Evolutionary conservation across 2,329 filamentous ascomycete species (phyloP).

Genomic region (Cordyceps fumosorosea): DNA sequence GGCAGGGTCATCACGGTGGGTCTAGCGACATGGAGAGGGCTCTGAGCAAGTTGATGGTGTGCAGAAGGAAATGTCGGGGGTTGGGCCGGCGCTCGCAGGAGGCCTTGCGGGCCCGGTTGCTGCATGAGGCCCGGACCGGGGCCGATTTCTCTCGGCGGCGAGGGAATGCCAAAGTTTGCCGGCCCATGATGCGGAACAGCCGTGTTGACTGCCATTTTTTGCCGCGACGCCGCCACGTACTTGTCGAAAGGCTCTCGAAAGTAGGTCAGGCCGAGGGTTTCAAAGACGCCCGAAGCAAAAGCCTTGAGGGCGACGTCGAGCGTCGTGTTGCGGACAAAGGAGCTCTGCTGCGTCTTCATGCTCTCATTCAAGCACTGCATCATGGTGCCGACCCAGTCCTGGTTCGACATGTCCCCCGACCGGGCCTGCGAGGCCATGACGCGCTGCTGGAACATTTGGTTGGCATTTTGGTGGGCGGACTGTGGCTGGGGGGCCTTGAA

Average conservation of each 20-base stretch:
- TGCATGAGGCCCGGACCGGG: background rate
- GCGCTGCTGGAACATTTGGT: constrained; percentile 9
- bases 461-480: constrained; percentile 2
- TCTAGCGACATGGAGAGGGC: background rate
- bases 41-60: background rate
- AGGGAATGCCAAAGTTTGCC: background rate
- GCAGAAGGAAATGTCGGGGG: background rate
- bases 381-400: constrained; percentile 6
- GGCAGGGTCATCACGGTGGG: no score
- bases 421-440: background rate
- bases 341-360: background rate
- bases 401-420: background rate
- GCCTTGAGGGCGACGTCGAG: constrained; percentile 3
- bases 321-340: background rate
- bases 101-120: background rate
- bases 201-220: background rate
- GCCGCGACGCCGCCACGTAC: background rate
- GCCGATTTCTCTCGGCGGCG: constrained; percentile 1
- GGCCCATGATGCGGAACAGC: background rate
- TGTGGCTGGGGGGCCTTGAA: constrained; percentile 4
- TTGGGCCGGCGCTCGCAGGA: no score
- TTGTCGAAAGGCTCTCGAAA: constrained; percentile 1
- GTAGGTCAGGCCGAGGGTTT: background rate
- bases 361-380: constrained; percentile 10
- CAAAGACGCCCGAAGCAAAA: background rate